Evolutionary conservation across 148 eudicot genomes (phyloP), one percentile per base, ranked within the genome.

Genomic region (Vaccinium corymbosum): DNA sequence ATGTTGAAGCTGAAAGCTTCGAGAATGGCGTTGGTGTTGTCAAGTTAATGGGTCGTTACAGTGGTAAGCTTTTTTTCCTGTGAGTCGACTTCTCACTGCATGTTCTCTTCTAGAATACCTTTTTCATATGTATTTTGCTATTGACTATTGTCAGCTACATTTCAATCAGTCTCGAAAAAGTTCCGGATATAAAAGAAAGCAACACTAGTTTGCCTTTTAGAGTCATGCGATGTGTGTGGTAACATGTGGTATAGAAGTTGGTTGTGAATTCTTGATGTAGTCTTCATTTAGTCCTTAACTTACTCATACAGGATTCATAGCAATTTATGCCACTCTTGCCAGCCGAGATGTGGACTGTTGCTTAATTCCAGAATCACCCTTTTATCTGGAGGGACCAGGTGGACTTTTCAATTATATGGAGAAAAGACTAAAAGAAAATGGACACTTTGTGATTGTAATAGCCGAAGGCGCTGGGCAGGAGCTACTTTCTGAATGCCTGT

Each of bases 391-490:
- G 86, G 98, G 99, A 9, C 83, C 90, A 80, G 98, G 97, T 56
- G 98, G 98, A 50, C 95, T 96, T 25, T 92, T 90, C 66, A 94
- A 96, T 80, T 94, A 87, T 82, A 89, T 93, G 87, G 95, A 89
- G 81, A 92, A 90, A 86, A 86, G 90, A 49, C 93, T 96, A 80
- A 96, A 94, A 88, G 99, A 96, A 89, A 90, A 90, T 76, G 99
- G 99, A 49, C 99, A 96, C 85, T 89, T 96, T 95, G 99, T 96
- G 84, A 89, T 96, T 81, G 99, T 96, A 55, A 92, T 96, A 27
- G 99, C 99, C 84, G 99, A 96, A 89, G 99, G 99, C 83, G 95
- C 99, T 1, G 99, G 99, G 76, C 98, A 96, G 83, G 98, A 93
- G 80, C 92, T 96, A 77, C 94, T 96, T 83, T 79, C 90, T 9